Percentiles rank a stretch among this genome's conserved stretches.
Evolutionary conservation across 257 asterid genomes (phyloP).

Genomic region (Plectranthus barbatus): DNA sequence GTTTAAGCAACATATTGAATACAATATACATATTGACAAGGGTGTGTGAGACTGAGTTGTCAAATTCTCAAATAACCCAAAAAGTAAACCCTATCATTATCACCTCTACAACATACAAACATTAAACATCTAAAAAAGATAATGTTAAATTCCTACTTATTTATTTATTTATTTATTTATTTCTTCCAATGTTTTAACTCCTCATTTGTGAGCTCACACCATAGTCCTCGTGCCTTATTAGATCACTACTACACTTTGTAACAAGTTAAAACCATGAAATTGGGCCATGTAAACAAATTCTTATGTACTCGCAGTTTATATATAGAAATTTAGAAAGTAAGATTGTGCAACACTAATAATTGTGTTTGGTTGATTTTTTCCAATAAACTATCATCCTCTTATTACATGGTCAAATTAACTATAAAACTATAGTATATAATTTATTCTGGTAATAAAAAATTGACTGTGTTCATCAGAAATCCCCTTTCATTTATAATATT

Average conservation of each 20-base stretch:
- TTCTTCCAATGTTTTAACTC: neutral
- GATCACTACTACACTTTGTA: too few relatives aligned
- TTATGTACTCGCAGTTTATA: too few relatives aligned
- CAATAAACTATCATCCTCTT: too few relatives aligned
- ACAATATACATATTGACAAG: constrained; percentile 12
- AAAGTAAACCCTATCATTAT: constrained; percentile 19
- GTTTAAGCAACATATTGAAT: constrained; percentile 19
- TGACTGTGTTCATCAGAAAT: too few relatives aligned
- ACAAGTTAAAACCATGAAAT: neutral
- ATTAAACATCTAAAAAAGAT: neutral
- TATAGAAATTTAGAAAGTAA: too few relatives aligned
- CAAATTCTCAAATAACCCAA: constrained; percentile 13
- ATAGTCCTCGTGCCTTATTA: neutral
- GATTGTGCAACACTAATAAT: too few relatives aligned
- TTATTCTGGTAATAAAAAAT: too few relatives aligned
- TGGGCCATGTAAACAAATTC: neutral
- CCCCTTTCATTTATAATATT: too few relatives aligned
- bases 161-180: neutral
- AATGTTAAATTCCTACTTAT: neutral
- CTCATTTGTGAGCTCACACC: neutral
- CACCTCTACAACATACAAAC: constrained; percentile 7
- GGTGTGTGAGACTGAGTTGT: constrained; percentile 8
- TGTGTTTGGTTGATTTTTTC: too few relatives aligned
- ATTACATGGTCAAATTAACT: too few relatives aligned
- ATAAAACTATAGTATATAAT: too few relatives aligned